phyloP scores from a whole-genome alignment of 2,329 filamentous ascomycete species.

The Aureobasidium sp. region DNA sequence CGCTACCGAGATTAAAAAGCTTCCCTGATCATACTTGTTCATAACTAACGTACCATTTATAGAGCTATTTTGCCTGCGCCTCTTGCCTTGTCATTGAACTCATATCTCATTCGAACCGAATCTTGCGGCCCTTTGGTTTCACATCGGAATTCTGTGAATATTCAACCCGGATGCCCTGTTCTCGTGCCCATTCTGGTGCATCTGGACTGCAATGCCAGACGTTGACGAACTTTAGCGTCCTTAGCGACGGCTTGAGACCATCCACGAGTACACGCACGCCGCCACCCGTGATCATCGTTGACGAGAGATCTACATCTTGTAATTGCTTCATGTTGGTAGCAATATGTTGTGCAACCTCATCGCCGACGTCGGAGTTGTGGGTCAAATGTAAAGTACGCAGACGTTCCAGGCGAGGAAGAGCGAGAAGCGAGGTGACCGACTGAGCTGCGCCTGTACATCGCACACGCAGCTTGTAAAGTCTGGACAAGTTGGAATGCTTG shows the following conservation, averaged over 20 bases:
- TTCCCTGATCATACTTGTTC: not conserved
- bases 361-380: not conserved
- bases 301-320: constrained; percentile 30
- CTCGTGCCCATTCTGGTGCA: constrained; percentile 35
- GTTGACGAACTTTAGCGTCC: constrained; percentile 24
- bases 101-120: constrained; percentile 7
- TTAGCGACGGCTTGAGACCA: constrained; percentile 17
- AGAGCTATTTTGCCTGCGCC: not conserved
- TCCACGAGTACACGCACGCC: constrained; percentile 34
- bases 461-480: not conserved
- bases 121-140: constrained; percentile 7
- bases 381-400: constrained; percentile 9
- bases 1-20: not conserved
- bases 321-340: constrained; percentile 18
- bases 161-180: constrained; percentile 29
- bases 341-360: constrained; percentile 10
- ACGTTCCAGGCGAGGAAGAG: not conserved
- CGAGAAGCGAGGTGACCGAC: constrained; percentile 1
- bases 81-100: not conserved
- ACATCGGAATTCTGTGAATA: constrained; percentile 13
- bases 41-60: not conserved
- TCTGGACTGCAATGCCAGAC: constrained; percentile 33
- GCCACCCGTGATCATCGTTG: constrained; percentile 35
- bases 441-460: constrained; percentile 3
- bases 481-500: not conserved